Evolutionary conservation across 352 stramenopile species (phyloP), one percentile per base, ranked within the genome.

Genomic region (Phytophthora nicotianae): DNA sequence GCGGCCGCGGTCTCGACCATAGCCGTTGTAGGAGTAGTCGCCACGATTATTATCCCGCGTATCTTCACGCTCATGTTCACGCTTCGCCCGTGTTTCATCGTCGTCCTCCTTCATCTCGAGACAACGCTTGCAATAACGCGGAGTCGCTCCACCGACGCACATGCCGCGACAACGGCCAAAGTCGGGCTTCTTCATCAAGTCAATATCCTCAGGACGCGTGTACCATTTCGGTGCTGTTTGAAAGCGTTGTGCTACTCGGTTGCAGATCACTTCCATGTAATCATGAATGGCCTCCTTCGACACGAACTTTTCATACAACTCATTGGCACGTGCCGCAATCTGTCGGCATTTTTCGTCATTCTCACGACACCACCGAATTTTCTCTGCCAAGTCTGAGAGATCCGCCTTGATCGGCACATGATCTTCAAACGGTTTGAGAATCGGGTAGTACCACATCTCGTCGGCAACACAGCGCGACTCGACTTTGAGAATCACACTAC

Each of bases 401-500:
- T 99, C 97, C 2, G 82, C 83, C 50, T 98, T 98, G 9, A 99
- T 89, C 1, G 97, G 97, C 48, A 99, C 90, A 72, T 99, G 97
- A 65, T 99, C 97, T 45, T 98, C 86, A 66, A 97, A 99, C 11
- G 97, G 97, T 70, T 89, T 75, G 23, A 99, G 81, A 19, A 99
- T 74, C 29, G 97, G 95, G 57, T 98, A 99, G 73, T 99, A 96
- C 87, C 87, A 99, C 90, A 99, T 98, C 59, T 96, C 89, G 70
- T 99, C 97, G 7, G 97, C 97, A 49, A 99, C 97, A 68, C 89
- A 97, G 3, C 75, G 81, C 41, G 89, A 97, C 41, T 86, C 77
- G 9, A 91, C 93, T 77, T 99, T 99, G 9, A 99, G 77, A 70
- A 99, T 99, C 19, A 99, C 97, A 48, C 89, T 97, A 7, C 97